phyloP scores from a whole-genome alignment of 148 eudicot species.

The Limonium bicolor region DNA sequence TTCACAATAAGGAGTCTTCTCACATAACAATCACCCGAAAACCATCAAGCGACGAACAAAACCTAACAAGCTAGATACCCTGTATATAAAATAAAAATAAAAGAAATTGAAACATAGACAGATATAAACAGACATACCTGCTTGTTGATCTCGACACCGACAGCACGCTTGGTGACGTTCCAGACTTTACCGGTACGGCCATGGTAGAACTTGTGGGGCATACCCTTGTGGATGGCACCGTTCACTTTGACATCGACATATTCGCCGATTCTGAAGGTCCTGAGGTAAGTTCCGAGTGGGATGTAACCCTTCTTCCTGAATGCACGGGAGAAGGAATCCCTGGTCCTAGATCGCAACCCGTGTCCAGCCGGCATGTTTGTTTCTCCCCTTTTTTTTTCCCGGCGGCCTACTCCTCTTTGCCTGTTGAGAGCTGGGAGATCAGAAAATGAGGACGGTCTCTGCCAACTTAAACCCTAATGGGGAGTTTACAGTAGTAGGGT shows the following conservation, averaged over 20 bases:
- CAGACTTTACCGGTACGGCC: slow-evolving; percentile 40
- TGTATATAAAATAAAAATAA: too few species aligned
- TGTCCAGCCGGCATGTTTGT: slow-evolving; percentile 34
- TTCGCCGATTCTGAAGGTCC: slow-evolving; percentile 25
- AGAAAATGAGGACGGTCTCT: too few species aligned
- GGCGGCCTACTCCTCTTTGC: not conserved
- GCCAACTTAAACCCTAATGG: too few species aligned
- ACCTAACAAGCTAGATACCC: too few species aligned
- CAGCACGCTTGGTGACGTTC: slow-evolving; percentile 35
- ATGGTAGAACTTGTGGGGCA: slow-evolving; percentile 45
- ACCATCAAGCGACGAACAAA: too few species aligned
- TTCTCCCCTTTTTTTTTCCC: not conserved
- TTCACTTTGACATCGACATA: slow-evolving; percentile 39
- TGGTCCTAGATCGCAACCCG: slow-evolving; percentile 23
- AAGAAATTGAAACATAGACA: not conserved
- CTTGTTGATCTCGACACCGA: slow-evolving; percentile 36
- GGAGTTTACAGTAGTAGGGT: too few species aligned
- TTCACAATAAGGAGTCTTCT: too few species aligned
- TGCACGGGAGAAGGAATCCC: slow-evolving; percentile 23
- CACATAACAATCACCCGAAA: too few species aligned
- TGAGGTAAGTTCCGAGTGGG: slow-evolving; percentile 17
- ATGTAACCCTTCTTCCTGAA: slow-evolving; percentile 30
- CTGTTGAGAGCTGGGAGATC: too few species aligned
- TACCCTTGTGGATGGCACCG: slow-evolving; percentile 39
- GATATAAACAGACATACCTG: slow-evolving; percentile 9